Base-by-base conservation (phyloP, 2,329 filamentous ascomycete genomes). In the Aureobasidium subglaciale region DNA sequence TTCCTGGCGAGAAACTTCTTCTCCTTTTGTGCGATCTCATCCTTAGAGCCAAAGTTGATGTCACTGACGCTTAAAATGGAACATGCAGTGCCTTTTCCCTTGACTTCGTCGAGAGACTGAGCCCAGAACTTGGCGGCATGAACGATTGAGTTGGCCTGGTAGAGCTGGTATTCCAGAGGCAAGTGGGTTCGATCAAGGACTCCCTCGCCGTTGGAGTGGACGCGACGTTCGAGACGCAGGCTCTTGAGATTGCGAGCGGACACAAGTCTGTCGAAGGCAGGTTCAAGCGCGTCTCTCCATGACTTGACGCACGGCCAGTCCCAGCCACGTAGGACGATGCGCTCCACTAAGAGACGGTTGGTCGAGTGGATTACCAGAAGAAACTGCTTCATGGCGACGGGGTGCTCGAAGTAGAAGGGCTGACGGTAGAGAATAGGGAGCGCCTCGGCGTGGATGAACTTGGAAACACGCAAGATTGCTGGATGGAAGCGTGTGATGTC, bases 371-470 rank as follows among this genome's bases (percentile, higher is more conserved):
- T 42, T 11, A 2, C 4, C 6, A 18, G 5, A 27, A 53, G 49
- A 27, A 53, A 53, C 8, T 18, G 25, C 15, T 42, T 7, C 1
- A 53, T 18, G n/a, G 29, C 38, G 13, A 53, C 9, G 9, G 49
- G 49, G 5, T 41, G 16, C 38, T 53, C 49, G 5, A 41, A 53
- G 7, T 53, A n/a, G 2, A 53, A 9, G 10, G 38, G 32, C 13
- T 53, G 49, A 20, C 38, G 10, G 37, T 53, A 53, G 11, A 53
- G 49, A 9, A 53, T 29, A 13, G 49, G 24, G 3, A 16, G 7
- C 3, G 49, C 49, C 16, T 53, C 49, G 13, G 24, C 7, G 15
- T 34, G 10, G 29, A 35, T 20, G 13, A 13, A 9, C 3, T 30
- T 38, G 27, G 8, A 41, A 5, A 53, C 37, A 22, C 37, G 27